phyloP scores from a whole-genome alignment of 768 basidiomycete genomes.

The Tephrocybe sp. region DNA sequence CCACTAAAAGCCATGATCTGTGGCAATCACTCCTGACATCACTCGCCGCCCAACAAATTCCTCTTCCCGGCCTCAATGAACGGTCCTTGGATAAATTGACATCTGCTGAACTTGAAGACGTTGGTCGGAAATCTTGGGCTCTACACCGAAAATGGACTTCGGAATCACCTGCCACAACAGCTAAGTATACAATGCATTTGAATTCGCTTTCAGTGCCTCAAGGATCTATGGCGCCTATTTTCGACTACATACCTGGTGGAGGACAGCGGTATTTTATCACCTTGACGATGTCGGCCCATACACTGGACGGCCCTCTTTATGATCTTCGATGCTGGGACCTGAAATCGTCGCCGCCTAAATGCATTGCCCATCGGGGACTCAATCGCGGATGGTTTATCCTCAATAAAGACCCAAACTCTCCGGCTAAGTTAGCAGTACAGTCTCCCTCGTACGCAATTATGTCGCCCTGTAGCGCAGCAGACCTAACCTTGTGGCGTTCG shows the following conservation, averaged over 20 bases:
- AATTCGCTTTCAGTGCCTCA: slow-evolving; percentile 21
- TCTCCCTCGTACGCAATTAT: slow-evolving; percentile 34
- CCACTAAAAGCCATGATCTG: slow-evolving; percentile 47
- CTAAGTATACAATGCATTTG: slow-evolving; percentile 18
- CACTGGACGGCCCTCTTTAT: slow-evolving; percentile 23
- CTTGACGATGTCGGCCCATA: slow-evolving; percentile 26
- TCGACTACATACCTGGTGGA: slow-evolving; percentile 48
- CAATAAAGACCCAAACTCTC: slow-evolving; percentile 37
- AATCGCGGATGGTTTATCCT: slow-evolving; percentile 43
- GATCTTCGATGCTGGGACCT: slow-evolving; percentile 63
- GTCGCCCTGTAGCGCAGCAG: neutral
- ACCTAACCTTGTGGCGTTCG: neutral
- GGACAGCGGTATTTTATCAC: slow-evolving; percentile 48
- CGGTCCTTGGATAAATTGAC: slow-evolving; percentile 34
- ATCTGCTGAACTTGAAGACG: slow-evolving; percentile 43
- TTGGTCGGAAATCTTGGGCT: slow-evolving; percentile 36
- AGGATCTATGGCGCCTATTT: slow-evolving; percentile 34
- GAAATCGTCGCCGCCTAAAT: slow-evolving; percentile 26
- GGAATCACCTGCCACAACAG: slow-evolving; percentile 31
- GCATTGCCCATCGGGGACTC: slow-evolving; percentile 41
- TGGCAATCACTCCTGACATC: slow-evolving; percentile 47
- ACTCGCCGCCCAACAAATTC: slow-evolving; percentile 41
- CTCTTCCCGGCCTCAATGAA: slow-evolving; percentile 41
- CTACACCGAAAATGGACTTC: slow-evolving; percentile 51
- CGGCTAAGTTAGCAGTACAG: slow-evolving; percentile 41